phyloP scores from a whole-genome alignment of 169 alveolate species.

The Besnoitia besnoiti region DNA sequence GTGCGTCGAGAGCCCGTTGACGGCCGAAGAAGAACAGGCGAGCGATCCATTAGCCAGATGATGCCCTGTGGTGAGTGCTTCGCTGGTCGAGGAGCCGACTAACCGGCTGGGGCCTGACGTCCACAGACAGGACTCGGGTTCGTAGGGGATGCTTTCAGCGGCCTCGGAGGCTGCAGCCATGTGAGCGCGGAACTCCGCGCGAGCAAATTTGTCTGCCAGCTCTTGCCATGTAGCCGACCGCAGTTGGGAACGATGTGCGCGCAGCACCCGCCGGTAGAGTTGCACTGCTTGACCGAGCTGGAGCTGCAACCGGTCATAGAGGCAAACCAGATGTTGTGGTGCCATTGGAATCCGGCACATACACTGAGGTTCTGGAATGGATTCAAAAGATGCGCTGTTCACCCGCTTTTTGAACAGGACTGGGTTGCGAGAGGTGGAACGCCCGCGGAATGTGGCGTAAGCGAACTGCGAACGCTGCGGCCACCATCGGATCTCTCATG shows the following conservation, averaged over 20 bases:
- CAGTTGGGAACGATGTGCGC: background rate
- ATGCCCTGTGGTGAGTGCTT: background rate
- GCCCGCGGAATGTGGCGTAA: too few relatives aligned
- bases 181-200: constrained; percentile 31
- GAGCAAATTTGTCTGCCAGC: constrained; percentile 6
- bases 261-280: background rate
- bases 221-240: background rate
- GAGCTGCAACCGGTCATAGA: constrained; percentile 1
- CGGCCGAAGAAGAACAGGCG: background rate
- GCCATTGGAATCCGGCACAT: background rate
- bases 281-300: background rate
- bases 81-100: background rate
- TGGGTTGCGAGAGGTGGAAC: too few relatives aligned
- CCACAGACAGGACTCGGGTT: background rate
- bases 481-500: too few relatives aligned
- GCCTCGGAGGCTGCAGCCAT: constrained; percentile 41
- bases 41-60: background rate
- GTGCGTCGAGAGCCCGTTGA: background rate
- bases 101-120: background rate
- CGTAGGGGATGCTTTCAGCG: background rate
- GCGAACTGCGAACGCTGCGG: too few relatives aligned
- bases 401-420: too few relatives aligned
- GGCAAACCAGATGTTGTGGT: background rate
- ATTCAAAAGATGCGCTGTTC: too few relatives aligned
- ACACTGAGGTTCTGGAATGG: too few relatives aligned